A percentile compares a stretch with the other conserved stretches of the same genome.
phyloP scores from a whole-genome alignment of 768 basidiomycete species.

The Suillus bovinus region DNA sequence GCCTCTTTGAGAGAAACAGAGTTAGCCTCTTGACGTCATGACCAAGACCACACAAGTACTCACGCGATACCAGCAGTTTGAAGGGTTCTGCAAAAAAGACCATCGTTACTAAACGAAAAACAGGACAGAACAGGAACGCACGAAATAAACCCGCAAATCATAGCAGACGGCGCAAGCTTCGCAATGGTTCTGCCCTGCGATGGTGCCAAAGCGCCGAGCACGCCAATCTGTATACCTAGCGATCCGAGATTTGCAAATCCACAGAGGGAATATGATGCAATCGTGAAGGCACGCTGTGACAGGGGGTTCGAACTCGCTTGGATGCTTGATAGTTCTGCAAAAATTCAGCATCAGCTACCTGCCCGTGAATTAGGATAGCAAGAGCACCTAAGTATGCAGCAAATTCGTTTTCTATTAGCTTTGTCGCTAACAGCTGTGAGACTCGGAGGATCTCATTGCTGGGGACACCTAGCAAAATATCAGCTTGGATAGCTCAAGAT shows the following conservation, averaged over 20 bases:
- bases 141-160: constrained; percentile 71
- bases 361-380: background rate
- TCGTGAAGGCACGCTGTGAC: constrained; percentile 73
- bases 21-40: constrained; percentile 9
- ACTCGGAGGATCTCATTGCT: constrained; percentile 80
- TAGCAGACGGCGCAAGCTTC: constrained; percentile 63
- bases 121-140: constrained; percentile 13
- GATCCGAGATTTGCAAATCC: constrained; percentile 90
- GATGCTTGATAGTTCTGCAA: constrained; percentile 42
- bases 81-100: constrained; percentile 37
- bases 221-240: constrained; percentile 84
- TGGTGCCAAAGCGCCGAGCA: constrained; percentile 69
- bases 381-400: constrained; percentile 58
- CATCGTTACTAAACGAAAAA: background rate
- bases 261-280: constrained; percentile 85
- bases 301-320: constrained; percentile 53
- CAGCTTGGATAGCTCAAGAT: constrained; percentile 4
- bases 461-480: constrained; percentile 56
- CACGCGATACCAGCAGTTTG: constrained; percentile 62
- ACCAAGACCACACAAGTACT: constrained; percentile 24
- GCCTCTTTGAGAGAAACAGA: constrained; percentile 37
- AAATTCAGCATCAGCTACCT: background rate
- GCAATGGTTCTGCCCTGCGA: constrained; percentile 71
- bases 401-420: constrained; percentile 88
- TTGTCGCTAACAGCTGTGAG: constrained; percentile 79